Conservation (phyloP, 2,329 filamentous ascomycete species). For the Eutypa lata region DNA sequence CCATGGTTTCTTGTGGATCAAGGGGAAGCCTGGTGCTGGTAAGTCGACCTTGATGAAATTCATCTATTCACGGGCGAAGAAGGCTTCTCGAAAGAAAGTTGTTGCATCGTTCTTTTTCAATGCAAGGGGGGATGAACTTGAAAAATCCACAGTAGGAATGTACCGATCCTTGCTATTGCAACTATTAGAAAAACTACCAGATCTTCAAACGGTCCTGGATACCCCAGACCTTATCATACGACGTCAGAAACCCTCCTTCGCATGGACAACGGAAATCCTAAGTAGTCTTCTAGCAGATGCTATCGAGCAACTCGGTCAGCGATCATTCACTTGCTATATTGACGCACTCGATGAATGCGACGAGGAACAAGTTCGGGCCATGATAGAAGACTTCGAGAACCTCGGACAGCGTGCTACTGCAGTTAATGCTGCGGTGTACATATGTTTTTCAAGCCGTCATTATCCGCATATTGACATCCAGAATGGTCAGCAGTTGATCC, state of each 20-base stretch:
- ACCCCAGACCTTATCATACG: background rate
- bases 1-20: slow-evolving; percentile 41
- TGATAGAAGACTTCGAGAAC: slow-evolving; percentile 8
- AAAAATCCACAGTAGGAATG: slow-evolving; percentile 42
- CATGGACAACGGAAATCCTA: slow-evolving; percentile 2
- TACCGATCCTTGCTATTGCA: slow-evolving; percentile 47
- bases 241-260: background rate
- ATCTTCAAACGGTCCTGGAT: slow-evolving; percentile 30
- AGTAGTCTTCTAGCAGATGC: background rate
- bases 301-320: slow-evolving; percentile 1
- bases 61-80: slow-evolving; percentile 14
- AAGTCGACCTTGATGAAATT: slow-evolving; percentile 39
- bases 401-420: background rate
- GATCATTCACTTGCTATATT: slow-evolving; percentile 6
- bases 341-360: slow-evolving; percentile 15
- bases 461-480: slow-evolving; percentile 38
- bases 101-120: slow-evolving; percentile 46
- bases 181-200: slow-evolving; percentile 31
- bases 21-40: slow-evolving; percentile 31
- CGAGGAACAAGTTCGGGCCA: slow-evolving; percentile 5
- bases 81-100: slow-evolving; percentile 1
- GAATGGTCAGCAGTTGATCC: slow-evolving; percentile 16
- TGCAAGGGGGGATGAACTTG: slow-evolving; percentile 37
- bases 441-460: slow-evolving; percentile 30
- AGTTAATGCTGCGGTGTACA: background rate